A percentile compares a stretch with the other conserved stretches of the same genome.
phyloP scores from a whole-genome alignment of 768 basidiomycete species.

The Asterophora parasitica region DNA sequence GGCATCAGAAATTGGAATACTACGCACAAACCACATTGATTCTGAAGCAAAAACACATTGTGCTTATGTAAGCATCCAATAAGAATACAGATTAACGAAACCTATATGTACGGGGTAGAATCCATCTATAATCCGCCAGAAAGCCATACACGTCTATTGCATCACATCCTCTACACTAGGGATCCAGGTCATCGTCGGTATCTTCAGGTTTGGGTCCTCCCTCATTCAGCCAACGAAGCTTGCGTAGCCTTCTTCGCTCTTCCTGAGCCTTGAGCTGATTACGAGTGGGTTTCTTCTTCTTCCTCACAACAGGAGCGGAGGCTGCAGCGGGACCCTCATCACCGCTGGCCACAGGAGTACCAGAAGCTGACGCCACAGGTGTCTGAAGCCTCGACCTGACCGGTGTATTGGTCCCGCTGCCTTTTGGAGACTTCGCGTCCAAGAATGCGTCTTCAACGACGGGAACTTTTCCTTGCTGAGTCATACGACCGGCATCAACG shows the following conservation, averaged over 20 bases:
- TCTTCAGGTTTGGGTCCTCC: conserved; percentile 85
- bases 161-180: neutral
- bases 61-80: neutral
- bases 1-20: neutral
- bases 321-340: conserved; percentile 46
- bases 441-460: conserved; percentile 82
- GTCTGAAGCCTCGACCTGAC: conserved; percentile 65
- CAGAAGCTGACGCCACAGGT: conserved; percentile 63
- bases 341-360: conserved; percentile 78
- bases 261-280: conserved; percentile 88
- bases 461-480: conserved; percentile 83
- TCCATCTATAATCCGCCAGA: neutral
- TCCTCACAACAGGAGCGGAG: conserved; percentile 42
- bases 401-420: conserved; percentile 70
- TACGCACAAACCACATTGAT: neutral
- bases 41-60: neutral
- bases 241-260: conserved; percentile 75
- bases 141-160: neutral
- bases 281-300: conserved; percentile 90
- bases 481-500: conserved; percentile 79
- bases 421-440: conserved; percentile 63
- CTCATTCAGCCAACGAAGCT: conserved; percentile 76
- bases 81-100: neutral
- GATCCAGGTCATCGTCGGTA: conserved; percentile 56
- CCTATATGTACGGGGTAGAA: neutral